phyloP scores from a whole-genome alignment of 371 early-diverging fungal genomes.

The Coemansia sp. region DNA sequence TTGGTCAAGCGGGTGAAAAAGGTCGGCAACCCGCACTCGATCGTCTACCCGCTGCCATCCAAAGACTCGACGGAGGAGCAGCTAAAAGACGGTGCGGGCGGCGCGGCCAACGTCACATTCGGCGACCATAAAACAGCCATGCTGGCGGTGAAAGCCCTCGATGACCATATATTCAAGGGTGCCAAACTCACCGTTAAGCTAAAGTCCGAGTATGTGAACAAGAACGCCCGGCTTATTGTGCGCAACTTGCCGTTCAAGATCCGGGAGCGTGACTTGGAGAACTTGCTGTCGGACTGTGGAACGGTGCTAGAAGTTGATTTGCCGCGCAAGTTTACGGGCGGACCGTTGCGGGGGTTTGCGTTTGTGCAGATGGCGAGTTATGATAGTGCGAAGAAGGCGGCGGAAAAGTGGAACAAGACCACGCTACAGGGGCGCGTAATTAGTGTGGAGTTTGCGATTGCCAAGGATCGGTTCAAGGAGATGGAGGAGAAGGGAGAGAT shows the following conservation, averaged over 20 bases:
- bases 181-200: slow-evolving; percentile 48
- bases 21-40: slow-evolving; percentile 60
- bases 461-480: slow-evolving; percentile 71
- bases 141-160: slow-evolving; percentile 58
- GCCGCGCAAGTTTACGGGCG: slow-evolving; percentile 72
- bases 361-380: slow-evolving; percentile 78
- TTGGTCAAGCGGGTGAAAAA: slow-evolving; percentile 71
- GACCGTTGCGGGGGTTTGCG: slow-evolving; percentile 81
- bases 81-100: slow-evolving; percentile 55
- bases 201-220: slow-evolving; percentile 43
- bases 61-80: slow-evolving; percentile 43
- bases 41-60: slow-evolving; percentile 59
- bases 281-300: slow-evolving; percentile 61
- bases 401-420: slow-evolving; percentile 74
- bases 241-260: slow-evolving; percentile 87
- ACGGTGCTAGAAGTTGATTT: slow-evolving; percentile 66
- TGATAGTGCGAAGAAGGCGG: slow-evolving; percentile 71
- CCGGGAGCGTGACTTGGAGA: slow-evolving; percentile 63
- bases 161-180: slow-evolving; percentile 71
- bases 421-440: slow-evolving; percentile 71
- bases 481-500: slow-evolving; percentile 57
- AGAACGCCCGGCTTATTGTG: slow-evolving; percentile 77
- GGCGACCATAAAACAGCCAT: slow-evolving; percentile 51
- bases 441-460: slow-evolving; percentile 83
- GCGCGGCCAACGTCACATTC: slow-evolving; percentile 47